Evolutionary conservation across 176 grass and related monocot genomes (phyloP).

Genomic region (Lolium multiflorum): DNA sequence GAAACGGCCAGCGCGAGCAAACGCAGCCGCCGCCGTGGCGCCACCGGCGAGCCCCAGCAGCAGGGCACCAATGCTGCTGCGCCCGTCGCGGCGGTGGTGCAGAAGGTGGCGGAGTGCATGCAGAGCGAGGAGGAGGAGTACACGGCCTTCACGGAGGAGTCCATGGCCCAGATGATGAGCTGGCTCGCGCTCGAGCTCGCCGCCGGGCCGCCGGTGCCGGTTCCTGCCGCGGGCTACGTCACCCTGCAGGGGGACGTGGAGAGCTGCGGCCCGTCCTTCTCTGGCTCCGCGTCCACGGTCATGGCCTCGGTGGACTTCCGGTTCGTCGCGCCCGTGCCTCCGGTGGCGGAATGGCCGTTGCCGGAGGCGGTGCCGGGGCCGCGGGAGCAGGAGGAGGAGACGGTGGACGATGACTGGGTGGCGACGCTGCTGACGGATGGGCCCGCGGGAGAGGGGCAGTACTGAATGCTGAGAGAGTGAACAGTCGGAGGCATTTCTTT

Average conservation of each 20-base stretch:
- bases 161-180: slow-evolving; percentile 55
- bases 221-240: not conserved
- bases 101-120: slow-evolving; percentile 37
- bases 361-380: not conserved
- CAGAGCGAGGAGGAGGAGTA: slow-evolving; percentile 10
- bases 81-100: not conserved
- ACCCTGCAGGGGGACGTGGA: not conserved
- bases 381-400: not conserved
- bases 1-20: not conserved
- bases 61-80: not conserved
- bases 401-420: slow-evolving; percentile 35
- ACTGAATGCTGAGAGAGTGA: not conserved
- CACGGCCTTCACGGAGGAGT: slow-evolving; percentile 47
- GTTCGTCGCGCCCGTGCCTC: not conserved
- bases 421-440: slow-evolving; percentile 48
- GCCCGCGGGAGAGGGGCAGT: not conserved
- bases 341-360: slow-evolving; percentile 18
- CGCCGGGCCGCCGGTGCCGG: not conserved
- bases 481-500: not conserved
- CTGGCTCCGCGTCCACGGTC: slow-evolving; percentile 33
- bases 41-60: not conserved
- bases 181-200: slow-evolving; percentile 61
- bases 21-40: not conserved
- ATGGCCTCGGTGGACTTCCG: slow-evolving; percentile 50
- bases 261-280: slow-evolving; percentile 49